Evolutionary conservation across 768 basidiomycete species (phyloP), one percentile per base, ranked within the genome.

Genomic region (Lactarius tabidus): DNA sequence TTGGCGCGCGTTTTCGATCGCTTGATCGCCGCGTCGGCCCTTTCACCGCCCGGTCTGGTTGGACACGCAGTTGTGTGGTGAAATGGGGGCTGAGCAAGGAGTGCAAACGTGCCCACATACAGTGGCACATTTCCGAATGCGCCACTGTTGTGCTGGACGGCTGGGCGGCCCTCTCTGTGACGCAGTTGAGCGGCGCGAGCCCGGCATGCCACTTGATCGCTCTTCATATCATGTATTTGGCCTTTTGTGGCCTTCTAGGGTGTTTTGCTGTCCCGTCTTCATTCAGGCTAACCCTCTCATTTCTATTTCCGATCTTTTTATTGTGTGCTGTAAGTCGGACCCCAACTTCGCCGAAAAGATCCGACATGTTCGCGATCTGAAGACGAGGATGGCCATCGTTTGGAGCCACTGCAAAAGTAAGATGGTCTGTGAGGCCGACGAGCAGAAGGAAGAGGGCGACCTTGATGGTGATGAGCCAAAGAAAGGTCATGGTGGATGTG

Each of bases 41-140:
- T 83, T 82, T 77, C 81, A 84, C 79, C 83, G 83, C 81, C 79
- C 85, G 83, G 84, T 79, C 77, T 81, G 86, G 90, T 86, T 89
- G 90, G 90, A 85, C 88, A 86, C 88, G 87, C 81, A 84, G 88
- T 79, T 82, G 86, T 81, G 90, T 79, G 91, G 91, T 93, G 91
- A 93, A 93, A 93, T 88, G 92, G 91, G 91, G 90, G 90, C 90
- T 86, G 91, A 93, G 90, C 90, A 91, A 92, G 90, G 85, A 91
- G 90, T 89, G 90, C 85, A 86, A 84, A 81, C 78, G 69, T 69
- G 62, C 58, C 65, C 62, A 69, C 67, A 48, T 65, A 55, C 69
- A 69, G 67, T 38, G 55, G 72, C 70, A 59, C 72, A 72, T 75
- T 74, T 69, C 71, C 74, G 71, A 72, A 76, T 66, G 78, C 77